Evolutionary conservation across 371 early-diverging fungal genomes (phyloP), one percentile per base, ranked within the genome.

Genomic region (Mucor piriformis): DNA sequence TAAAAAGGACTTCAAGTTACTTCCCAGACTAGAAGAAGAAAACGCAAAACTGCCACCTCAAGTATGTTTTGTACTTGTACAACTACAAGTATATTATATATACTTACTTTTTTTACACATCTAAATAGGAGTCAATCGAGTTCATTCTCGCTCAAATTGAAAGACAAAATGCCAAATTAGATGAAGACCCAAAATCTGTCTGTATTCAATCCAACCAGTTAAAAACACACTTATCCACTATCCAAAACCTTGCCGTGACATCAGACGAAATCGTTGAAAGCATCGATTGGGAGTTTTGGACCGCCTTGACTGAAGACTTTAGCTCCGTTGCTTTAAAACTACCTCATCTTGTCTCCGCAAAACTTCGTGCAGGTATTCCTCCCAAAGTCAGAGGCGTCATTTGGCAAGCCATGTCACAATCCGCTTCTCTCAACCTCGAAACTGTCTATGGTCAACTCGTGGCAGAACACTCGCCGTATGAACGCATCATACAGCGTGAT

Each of bases 241-340:
- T 81, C 5, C 83, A 81, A 34, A 67, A 66, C 12, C 71, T 82
- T 18, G 68, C 80, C 2, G 21, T 63, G 6, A 25, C 43, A 12
- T 70, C 71, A n/a, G 77, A 76, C 33, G 59, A 54, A 7, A 40
- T 49, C 21, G 49, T 37, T 16, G 40, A 54, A 32, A 83, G 60
- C 7, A 81, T 77, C 23, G 92, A 93, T 69, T 92, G 92, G 92
- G 96, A 94, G 50, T 97, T 97, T 57, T 97, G 98, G 98, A 89
- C 93, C 24, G 86, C 85, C 35, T 75, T 95, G 55, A 90, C 92
- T 49, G 87, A 90, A 66, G 92, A 94, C 71, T 96, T 92, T 76
- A 86, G 74, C 44, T 69, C 73, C 6, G 84, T 84, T 0, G 85
- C 87, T 0, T 58, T 79, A 21, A 84, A 83, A 52, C 47, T 85